Conservation (phyloP, 164 flowering plant genomes). For the Vitis amurensis region DNA sequence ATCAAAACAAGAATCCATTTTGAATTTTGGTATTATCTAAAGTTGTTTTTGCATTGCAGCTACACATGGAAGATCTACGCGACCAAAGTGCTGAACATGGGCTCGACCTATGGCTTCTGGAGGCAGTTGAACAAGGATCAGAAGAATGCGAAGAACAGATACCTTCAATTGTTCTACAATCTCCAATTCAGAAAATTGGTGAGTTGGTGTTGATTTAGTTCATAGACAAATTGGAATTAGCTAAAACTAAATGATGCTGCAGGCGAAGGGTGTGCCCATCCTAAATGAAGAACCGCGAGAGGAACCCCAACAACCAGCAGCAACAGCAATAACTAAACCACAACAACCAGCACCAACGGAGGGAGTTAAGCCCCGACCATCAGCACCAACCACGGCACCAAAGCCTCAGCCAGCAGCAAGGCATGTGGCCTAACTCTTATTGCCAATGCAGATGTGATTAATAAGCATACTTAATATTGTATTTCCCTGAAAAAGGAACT, state of each 20-base stretch:
- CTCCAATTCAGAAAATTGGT: conserved; percentile 81
- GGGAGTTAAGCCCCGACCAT: neutral
- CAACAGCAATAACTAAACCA: conserved; percentile 15
- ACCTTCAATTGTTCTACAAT: conserved; percentile 74
- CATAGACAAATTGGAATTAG: neutral
- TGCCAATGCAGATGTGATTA: no score
- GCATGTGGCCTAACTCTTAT: neutral
- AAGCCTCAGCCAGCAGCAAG: neutral
- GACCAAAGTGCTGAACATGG: conserved; percentile 83
- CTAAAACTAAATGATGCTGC: conserved; percentile 11
- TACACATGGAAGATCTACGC: conserved; percentile 99
- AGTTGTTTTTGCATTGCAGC: conserved; percentile 40
- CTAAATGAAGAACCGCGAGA: conserved; percentile 28
- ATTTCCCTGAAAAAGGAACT: no score
- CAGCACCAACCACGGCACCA: neutral
- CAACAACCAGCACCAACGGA: neutral
- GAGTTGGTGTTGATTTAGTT: conserved; percentile 11
- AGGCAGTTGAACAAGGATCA: conserved; percentile 68
- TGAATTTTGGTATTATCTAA: neutral
- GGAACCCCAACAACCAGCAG: conserved; percentile 17
- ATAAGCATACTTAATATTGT: no score
- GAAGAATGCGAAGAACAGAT: conserved; percentile 77
- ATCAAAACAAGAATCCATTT: no score
- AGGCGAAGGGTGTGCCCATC: conserved; percentile 54
- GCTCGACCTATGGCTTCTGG: conserved; percentile 81